Conservation (phyloP, 495 filamentous ascomycete species). For the Neurospora terricola region DNA sequence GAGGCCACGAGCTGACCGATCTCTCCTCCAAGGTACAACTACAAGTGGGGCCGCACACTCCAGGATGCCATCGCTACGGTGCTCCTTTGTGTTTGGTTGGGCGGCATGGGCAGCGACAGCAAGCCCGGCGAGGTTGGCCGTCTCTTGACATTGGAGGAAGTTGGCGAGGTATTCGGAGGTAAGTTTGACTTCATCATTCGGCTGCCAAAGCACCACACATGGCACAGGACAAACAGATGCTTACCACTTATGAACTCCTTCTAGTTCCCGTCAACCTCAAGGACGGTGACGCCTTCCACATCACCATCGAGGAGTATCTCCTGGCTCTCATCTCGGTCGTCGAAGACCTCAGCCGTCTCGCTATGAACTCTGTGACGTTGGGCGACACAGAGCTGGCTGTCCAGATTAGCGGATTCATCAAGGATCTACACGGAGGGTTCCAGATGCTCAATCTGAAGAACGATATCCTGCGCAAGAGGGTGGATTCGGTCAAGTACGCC, state of each 20-base stretch:
- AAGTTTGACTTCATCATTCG: slow-evolving; percentile 14
- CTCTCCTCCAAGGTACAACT: slow-evolving; percentile 51
- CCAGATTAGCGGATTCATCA: slow-evolving; percentile 83
- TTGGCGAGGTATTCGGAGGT: slow-evolving; percentile 70
- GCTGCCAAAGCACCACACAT: background rate
- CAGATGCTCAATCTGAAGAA: slow-evolving; percentile 97
- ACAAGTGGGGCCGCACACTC: slow-evolving; percentile 70
- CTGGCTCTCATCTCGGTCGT: slow-evolving; percentile 74
- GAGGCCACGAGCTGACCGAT: background rate
- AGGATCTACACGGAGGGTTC: slow-evolving; percentile 90
- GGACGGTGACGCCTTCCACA: slow-evolving; percentile 79
- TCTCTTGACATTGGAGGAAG: slow-evolving; percentile 79
- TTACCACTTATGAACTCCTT: background rate
- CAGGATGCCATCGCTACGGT: slow-evolving; percentile 72
- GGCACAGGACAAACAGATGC: background rate
- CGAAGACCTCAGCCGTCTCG: slow-evolving; percentile 82
- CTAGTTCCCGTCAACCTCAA: slow-evolving; percentile 93
- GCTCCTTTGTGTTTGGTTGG: slow-evolving; percentile 68
- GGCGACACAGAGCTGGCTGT: slow-evolving; percentile 78
- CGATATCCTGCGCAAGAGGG: slow-evolving; percentile 75
- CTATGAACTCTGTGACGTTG: slow-evolving; percentile 92
- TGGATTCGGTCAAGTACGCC: slow-evolving; percentile 90
- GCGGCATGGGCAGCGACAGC: slow-evolving; percentile 42
- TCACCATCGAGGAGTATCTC: slow-evolving; percentile 95
- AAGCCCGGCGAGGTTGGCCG: slow-evolving; percentile 38